Base-by-base conservation (phyloP, 805 yeast species). In the Saccharomycopsis lassenensis region DNA sequence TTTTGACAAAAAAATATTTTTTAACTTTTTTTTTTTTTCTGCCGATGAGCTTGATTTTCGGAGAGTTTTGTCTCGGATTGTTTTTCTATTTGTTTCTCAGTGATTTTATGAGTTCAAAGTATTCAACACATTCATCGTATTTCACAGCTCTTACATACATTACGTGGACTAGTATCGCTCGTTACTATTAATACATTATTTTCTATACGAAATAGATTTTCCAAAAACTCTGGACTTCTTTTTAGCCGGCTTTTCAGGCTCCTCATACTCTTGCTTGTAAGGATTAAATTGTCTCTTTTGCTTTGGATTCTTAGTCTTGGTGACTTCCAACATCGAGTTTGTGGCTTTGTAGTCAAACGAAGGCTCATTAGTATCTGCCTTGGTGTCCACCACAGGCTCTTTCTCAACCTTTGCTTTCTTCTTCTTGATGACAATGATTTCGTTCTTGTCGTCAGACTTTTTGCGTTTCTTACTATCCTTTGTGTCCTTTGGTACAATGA, bases 281-380 rank as follows among this genome's bases (percentile, higher is more conserved):
- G 86, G 85, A 55, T 78, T 78, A 44, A 71, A 78, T 6, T 66
- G 49, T 36, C 59, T 56, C 47, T 67, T 65, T 50, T 65, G 66
- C 43, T 46, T 44, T 5, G 22, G 26, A 10, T 25, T 28, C 11
- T 40, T 36, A 31, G 31, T 37, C 17, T 35, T 31, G 14, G 15
- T 20, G 10, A 16, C 20, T 5, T 33, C 24, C 40, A 71, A 51
- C 10, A 71, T 56, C 38, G 62, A 67, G 21, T 63, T 62, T 11
- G 66, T 62, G 23, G 52, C 60, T 0, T 54, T 46, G 43, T 70
- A 73, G 47, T 74, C 75, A 31, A 72, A 49, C 5, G 54, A 52
- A 2, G 42, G 40, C 4, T 36, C 35, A 7, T 34, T 31, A 2
- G 22, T 30, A 4, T 31, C 19, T 10, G 16, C 36, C 3, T 14